Evolutionary conservation across 371 early-diverging fungal genomes (phyloP), one percentile per base, ranked within the genome.

Genomic region (Basidiobolus meristosporus): DNA sequence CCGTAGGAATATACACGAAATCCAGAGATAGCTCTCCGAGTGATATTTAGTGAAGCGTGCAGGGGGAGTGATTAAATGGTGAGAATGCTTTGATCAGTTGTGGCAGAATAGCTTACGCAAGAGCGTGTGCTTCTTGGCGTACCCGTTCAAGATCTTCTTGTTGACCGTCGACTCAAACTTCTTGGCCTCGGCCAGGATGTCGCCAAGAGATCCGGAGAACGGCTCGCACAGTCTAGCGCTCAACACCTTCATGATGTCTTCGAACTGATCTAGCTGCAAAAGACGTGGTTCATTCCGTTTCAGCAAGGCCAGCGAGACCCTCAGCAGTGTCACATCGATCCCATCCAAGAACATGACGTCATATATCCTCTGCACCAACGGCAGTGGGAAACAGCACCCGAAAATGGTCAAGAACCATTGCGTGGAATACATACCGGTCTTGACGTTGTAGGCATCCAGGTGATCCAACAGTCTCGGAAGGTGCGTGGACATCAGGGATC

Each of bases 331-430:
- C 47, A 79, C 85, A 3, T 78, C 67, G 4, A 77, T 52, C 2
- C 97, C 95, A 51, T 92, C 90, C 7, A 83, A 78, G 40, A 97
- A 74, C 14, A 95, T 63, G 21, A 90, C 65, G 53, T 97, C 97
- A 44, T 82, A 81, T 31, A 97, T 75, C 1, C 93, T 70, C 49
- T 78, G 77, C 6, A 91, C 90, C 38, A 86, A 56, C 14, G 76
- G 68, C 19, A 93, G 56, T 0, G 95, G 93, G 50, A 92, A 85
- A 20, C 81, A 77, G 65, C 83, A 92, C 0, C 92, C 89, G 60
- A 97, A 92, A 40, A 91, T 46, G 1, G 97, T 91, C 73, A 90
- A 73, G 59, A 93, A 90, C 93, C 92, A 87, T 46, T 77, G 83
- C 18, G 81, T 69, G 11, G 81, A 90, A 51, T 86, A 97, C 79